These are phyloP conservation scores for Cyclocybe cylindracea DNA, from an alignment of 768 basidiomycete species.

Conservation along the genomic window DNA sequence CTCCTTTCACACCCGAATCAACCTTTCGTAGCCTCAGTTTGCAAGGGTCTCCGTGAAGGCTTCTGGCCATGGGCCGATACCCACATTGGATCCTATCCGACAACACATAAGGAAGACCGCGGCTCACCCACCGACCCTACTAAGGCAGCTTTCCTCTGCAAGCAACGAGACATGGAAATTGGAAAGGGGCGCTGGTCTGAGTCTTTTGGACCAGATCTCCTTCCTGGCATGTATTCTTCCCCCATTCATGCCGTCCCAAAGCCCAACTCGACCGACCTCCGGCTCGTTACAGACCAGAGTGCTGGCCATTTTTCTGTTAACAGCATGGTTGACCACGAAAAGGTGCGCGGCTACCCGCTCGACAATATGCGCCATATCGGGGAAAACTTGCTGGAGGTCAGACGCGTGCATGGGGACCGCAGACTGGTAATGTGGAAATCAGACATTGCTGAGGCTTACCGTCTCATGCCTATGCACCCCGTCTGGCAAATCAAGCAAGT, in stretches of 20 bases:
- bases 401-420: background rate
- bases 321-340: slow-evolving; percentile 16
- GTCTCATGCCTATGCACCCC: slow-evolving; percentile 34
- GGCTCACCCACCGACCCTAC: no score
- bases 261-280: slow-evolving; percentile 21
- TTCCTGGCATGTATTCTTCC: no score
- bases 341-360: slow-evolving; percentile 9
- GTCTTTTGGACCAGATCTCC: no score
- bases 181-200: no score
- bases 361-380: slow-evolving; percentile 18
- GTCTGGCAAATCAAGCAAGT: slow-evolving; percentile 44
- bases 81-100: no score
- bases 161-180: no score
- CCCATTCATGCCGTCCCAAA: no score
- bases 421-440: slow-evolving; percentile 31
- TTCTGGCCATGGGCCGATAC: no score
- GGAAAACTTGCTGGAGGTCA: slow-evolving; percentile 1
- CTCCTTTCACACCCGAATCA: no score
- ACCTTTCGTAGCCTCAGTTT: no score
- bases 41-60: no score
- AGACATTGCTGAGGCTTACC: slow-evolving; percentile 38
- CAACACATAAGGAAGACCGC: background rate
- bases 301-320: slow-evolving; percentile 26
- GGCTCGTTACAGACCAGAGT: slow-evolving; percentile 39
- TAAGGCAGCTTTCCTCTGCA: no score